Conservation (phyloP, 2,329 filamentous ascomycete species). For the Penicillium italicum region DNA sequence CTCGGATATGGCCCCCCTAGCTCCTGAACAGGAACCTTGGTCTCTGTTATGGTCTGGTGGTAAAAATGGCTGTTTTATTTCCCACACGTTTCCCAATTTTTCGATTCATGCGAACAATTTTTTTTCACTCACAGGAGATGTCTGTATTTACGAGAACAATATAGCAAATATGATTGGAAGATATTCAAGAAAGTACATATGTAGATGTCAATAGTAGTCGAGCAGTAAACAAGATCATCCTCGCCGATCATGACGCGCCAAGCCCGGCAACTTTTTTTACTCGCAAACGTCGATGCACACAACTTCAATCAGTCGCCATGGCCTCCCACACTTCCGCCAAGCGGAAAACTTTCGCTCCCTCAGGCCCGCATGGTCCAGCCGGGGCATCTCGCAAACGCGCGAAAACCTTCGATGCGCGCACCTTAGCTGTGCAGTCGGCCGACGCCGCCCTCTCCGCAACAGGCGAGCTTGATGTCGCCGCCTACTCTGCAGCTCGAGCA, state of each 20-base stretch:
- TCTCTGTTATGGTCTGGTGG: too few relatives aligned
- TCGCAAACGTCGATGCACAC: slow-evolving; percentile 1
- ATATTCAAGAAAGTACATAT: neutral
- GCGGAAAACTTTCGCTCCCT: slow-evolving; percentile 27
- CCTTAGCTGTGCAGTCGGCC: slow-evolving; percentile 44
- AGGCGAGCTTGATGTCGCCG: slow-evolving; percentile 79
- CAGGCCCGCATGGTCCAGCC: slow-evolving; percentile 22
- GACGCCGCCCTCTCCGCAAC: slow-evolving; percentile 52
- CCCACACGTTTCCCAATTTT: too few relatives aligned
- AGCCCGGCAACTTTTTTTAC: slow-evolving; percentile 23
- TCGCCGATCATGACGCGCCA: slow-evolving; percentile 26
- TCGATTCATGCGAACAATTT: neutral
- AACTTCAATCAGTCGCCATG: slow-evolving; percentile 28
- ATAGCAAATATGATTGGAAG: neutral
- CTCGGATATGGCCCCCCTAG: too few relatives aligned
- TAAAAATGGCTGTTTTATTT: too few relatives aligned
- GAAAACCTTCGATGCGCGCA: slow-evolving; percentile 44
- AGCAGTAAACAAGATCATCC: neutral
- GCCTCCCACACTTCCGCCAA: slow-evolving; percentile 30
- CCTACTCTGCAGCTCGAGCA: slow-evolving; percentile 79
- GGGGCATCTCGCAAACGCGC: slow-evolving; percentile 41
- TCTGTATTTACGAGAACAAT: neutral
- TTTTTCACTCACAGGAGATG: neutral
- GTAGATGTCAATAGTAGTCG: neutral
- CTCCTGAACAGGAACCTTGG: too few relatives aligned